Conservation (phyloP, 257 asterid species). For the Solanum chiquidenum region DNA sequence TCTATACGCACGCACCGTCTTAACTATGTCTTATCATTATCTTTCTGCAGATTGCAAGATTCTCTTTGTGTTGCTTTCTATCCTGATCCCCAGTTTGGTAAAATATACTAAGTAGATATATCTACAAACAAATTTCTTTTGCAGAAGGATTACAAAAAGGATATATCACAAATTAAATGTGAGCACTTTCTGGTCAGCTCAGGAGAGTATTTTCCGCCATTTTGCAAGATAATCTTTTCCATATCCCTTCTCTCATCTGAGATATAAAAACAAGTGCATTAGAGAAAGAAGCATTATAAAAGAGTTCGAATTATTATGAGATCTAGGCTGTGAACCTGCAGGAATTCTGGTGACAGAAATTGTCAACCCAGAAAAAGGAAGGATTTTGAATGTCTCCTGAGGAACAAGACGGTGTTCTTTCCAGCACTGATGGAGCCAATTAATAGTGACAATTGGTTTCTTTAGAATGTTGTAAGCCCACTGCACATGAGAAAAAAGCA, state of each 20-base stretch:
- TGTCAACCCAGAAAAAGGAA: constrained; percentile 77
- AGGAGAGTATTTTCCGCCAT: constrained; percentile 90
- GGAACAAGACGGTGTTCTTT: constrained; percentile 96
- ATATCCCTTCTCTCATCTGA: constrained; percentile 78
- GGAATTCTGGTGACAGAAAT: constrained; percentile 78
- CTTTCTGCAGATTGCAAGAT: neutral
- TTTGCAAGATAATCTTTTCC: constrained; percentile 62
- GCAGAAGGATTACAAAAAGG: constrained; percentile 23
- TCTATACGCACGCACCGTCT: neutral
- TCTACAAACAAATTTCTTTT: neutral
- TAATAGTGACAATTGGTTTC: constrained; percentile 70
- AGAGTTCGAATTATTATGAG: neutral
- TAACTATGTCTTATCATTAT: neutral
- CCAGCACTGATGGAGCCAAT: constrained; percentile 96
- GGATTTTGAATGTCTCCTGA: constrained; percentile 77
- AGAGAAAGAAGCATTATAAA: neutral
- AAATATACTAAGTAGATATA: neutral
- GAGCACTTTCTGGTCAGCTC: constrained; percentile 84
- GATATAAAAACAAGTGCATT: constrained; percentile 1
- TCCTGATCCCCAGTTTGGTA: neutral
- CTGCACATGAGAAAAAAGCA: constrained; percentile 26
- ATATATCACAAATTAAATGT: constrained; percentile 85
- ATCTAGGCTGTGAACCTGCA: constrained; percentile 42
- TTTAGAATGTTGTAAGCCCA: constrained; percentile 73
- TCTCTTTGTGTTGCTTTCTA: neutral